Conservation (phyloP, 768 basidiomycete species). For the Trametes coccinea region DNA sequence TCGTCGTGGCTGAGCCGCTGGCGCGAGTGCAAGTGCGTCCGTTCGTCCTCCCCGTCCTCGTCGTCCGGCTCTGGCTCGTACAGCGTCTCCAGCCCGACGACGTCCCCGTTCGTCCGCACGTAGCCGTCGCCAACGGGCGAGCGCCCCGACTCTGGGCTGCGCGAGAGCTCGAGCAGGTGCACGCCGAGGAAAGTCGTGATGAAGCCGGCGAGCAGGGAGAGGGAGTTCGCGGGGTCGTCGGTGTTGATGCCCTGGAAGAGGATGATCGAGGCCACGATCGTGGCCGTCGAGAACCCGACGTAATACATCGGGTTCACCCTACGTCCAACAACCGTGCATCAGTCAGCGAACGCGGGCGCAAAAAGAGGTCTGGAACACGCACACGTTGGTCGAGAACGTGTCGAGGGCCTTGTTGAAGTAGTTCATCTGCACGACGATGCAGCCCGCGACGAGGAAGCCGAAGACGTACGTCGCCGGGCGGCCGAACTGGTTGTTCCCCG, state of each 20-base stretch:
- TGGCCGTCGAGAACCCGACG: conserved; percentile 93
- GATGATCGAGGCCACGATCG: conserved; percentile 91
- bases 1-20: conserved; percentile 8
- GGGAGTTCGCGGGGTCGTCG: conserved; percentile 71
- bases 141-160: conserved; percentile 38
- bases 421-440: conserved; percentile 92
- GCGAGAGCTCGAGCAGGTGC: conserved; percentile 84
- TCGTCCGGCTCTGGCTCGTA: conserved; percentile 22
- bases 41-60: conserved; percentile 17
- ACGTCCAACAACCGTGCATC: background rate
- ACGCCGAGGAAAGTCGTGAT: conserved; percentile 94
- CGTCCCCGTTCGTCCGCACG: conserved; percentile 16
- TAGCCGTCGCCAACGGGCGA: conserved; percentile 1
- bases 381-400: conserved; percentile 97
- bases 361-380: conserved; percentile 29
- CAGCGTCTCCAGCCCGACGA: conserved; percentile 19
- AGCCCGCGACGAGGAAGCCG: conserved; percentile 74
- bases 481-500: conserved; percentile 92
- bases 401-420: conserved; percentile 99
- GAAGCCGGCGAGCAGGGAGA: conserved; percentile 90
- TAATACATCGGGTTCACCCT: conserved; percentile 99
- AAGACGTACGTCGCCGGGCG: conserved; percentile 96
- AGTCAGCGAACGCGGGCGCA: background rate
- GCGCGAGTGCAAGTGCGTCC: conserved; percentile 14
- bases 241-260: conserved; percentile 98